A percentile compares a stretch with the other conserved stretches of the same genome.
Conservation (phyloP, 2,329 filamentous ascomycete genomes). For the Alternaria tenuissima region DNA sequence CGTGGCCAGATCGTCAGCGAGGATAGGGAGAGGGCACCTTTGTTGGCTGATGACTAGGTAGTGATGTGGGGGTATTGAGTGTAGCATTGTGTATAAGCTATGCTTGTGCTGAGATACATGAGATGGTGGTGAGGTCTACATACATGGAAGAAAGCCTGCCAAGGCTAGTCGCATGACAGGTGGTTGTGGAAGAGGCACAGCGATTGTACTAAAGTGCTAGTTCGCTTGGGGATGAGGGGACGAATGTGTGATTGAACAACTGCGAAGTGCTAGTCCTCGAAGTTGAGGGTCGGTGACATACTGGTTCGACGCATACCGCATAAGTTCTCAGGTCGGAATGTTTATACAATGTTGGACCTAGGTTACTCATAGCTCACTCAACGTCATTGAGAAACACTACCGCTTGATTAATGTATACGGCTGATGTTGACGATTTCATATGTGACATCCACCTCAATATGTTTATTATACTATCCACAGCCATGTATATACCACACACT, state of each 20-base stretch:
- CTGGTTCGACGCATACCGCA: background rate
- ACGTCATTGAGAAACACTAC: background rate
- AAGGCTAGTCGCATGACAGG: too few relatives aligned
- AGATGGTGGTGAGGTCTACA: too few relatives aligned
- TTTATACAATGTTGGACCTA: background rate
- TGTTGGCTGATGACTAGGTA: slow-evolving; percentile 53
- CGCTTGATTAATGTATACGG: background rate
- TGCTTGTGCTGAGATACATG: too few relatives aligned
- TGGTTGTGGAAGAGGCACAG: background rate
- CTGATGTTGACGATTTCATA: background rate
- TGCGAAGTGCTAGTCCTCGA: background rate
- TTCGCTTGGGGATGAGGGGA: background rate
- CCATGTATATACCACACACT: background rate
- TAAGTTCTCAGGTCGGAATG: background rate
- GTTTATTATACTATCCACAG: slow-evolving; percentile 9
- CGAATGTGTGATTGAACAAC: background rate
- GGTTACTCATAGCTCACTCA: background rate
- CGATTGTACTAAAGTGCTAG: background rate
- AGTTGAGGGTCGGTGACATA: background rate
- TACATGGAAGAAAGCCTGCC: too few relatives aligned
- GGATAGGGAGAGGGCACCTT: slow-evolving; percentile 63
- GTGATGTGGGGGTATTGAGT: accelerated
- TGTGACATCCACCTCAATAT: background rate
- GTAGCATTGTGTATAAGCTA: too few relatives aligned
- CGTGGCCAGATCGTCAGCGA: slow-evolving; percentile 55